Base-by-base conservation (phyloP, 352 stramenopile genomes). In the Pythium dissotocum region DNA sequence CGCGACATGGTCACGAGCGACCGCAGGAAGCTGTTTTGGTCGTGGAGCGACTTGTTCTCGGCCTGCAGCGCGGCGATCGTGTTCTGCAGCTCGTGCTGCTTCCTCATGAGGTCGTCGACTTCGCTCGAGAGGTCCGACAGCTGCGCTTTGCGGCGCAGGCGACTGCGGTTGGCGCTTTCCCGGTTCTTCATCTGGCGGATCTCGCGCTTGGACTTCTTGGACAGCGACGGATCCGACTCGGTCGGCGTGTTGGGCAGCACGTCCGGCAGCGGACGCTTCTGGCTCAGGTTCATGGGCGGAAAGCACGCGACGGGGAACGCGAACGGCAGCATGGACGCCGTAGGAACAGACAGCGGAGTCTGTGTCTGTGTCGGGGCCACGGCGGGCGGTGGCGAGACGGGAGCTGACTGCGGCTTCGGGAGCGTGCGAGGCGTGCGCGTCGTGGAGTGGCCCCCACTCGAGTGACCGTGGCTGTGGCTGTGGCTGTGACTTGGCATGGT, bases 141-240 rank as follows among this genome's bases (percentile, higher is more conserved):
- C 71, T 90, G 83, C 5, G 82, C 81, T 74, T 93, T 94, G 52
- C 84, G 80, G 6, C 83, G 82, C 53, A 91, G 53, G 26, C 86
- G 84, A 46, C 82, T 92, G 67, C 88, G 88, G 79, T 94, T 94
- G 62, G 86, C 86, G 60, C 86, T 94, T 61, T 94, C 86, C 44
- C 86, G 79, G 77, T 94, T 94, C 67, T 94, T 94, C 86, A 94
- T 94, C 69, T 93, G 80, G 2, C 86, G 84, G 54, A 93, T 91
- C 67, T 91, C 86, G 21, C 84, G 79, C 77, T 93, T 94, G 6
- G 85, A 89, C 28, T 90, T 89, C 63, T 90, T 91, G 28, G 70
- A 49, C 36, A 74, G 70, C 40, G 72, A 58, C 7, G 55, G 61
- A 46, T 77, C 73, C 10, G 65, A 26, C 1, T 70, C 32, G 0